Evolutionary conservation across 257 asterid genomes (phyloP).

Genomic region (Orobanche coerulescens): DNA sequence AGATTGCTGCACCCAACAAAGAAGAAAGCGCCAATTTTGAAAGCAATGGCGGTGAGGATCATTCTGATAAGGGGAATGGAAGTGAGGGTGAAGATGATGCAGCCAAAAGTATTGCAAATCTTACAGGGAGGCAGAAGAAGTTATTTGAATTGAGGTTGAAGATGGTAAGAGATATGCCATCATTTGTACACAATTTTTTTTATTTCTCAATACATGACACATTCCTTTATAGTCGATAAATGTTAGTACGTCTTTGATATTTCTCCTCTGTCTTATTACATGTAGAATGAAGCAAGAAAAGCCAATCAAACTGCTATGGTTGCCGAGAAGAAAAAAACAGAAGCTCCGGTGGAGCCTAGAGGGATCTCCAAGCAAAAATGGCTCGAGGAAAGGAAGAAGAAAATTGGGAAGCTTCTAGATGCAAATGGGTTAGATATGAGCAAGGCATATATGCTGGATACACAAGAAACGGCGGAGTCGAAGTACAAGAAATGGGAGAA

Average conservation of each 20-base stretch:
- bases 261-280: slow-evolving; percentile 13
- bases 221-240: not conserved
- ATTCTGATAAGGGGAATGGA: slow-evolving; percentile 36
- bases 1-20: slow-evolving; percentile 24
- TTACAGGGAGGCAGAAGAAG: slow-evolving; percentile 69
- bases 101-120: slow-evolving; percentile 32
- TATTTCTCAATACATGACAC: not conserved
- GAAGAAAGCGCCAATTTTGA: slow-evolving; percentile 29
- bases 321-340: slow-evolving; percentile 68
- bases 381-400: slow-evolving; percentile 94
- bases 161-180: slow-evolving; percentile 45
- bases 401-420: slow-evolving; percentile 79
- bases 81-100: slow-evolving; percentile 29
- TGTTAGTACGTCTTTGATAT: not conserved
- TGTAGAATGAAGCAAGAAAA: slow-evolving; percentile 77
- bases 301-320: slow-evolving; percentile 93
- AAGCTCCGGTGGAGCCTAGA: slow-evolving; percentile 71
- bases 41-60: slow-evolving; percentile 26
- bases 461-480: slow-evolving; percentile 71
- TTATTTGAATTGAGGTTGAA: slow-evolving; percentile 69
- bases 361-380: slow-evolving; percentile 95
- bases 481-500: slow-evolving; percentile 95
- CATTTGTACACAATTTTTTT: not conserved
- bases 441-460: slow-evolving; percentile 86
- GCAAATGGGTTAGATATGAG: slow-evolving; percentile 92